Evolutionary conservation across 805 yeast genomes (phyloP).

Genomic region (Brettanomyces sp.): DNA sequence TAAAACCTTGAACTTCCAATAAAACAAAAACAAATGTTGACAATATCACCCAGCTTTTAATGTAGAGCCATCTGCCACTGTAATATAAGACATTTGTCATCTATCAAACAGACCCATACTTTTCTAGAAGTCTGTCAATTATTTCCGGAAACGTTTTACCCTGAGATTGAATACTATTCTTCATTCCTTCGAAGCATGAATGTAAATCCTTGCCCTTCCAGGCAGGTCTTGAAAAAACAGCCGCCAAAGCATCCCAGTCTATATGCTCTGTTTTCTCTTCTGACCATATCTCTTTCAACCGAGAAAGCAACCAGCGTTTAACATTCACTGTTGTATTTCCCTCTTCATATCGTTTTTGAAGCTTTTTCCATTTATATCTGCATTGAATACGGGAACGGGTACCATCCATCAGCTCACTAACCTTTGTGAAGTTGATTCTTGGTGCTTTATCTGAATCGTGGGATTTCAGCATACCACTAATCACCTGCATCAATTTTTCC

Average conservation of each 20-base stretch:
- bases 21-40: too few species aligned
- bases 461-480: conserved; percentile 37
- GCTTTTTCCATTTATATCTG: conserved; percentile 89
- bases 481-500: conserved; percentile 43
- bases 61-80: too few species aligned
- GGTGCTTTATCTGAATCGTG: conserved; percentile 28
- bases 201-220: conserved; percentile 60
- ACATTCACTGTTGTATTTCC: conserved; percentile 35
- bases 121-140: conserved; percentile 15
- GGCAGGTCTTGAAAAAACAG: conserved; percentile 30
- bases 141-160: conserved; percentile 27
- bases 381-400: conserved; percentile 87
- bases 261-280: conserved; percentile 24
- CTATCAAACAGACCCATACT: background rate
- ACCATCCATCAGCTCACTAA: conserved; percentile 85
- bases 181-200: conserved; percentile 53
- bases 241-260: conserved; percentile 49
- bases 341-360: conserved; percentile 52
- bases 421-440: conserved; percentile 82
- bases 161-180: conserved; percentile 37
- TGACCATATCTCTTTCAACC: conserved; percentile 34
- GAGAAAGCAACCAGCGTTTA: conserved; percentile 38
- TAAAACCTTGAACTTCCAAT: too few species aligned
- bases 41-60: too few species aligned
- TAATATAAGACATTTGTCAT: too few species aligned